Evolutionary conservation across 805 yeast genomes (phyloP), one percentile per base, ranked within the genome.

Genomic region (Metschnikowia continentalis): DNA sequence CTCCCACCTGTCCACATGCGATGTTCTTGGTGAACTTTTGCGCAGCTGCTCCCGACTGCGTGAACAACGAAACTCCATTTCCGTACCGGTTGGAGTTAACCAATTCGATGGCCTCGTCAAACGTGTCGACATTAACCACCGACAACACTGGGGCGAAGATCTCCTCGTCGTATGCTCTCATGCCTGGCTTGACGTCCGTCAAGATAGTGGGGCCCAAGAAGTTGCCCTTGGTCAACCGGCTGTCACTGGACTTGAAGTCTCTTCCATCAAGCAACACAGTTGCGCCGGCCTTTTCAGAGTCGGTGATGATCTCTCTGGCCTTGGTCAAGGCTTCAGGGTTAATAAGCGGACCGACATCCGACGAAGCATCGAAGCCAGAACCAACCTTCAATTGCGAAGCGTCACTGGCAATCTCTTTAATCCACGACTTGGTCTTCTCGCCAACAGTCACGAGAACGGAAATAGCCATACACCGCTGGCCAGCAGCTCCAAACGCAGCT

Each of bases 401-500:
- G 42, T 77, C 79, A 48, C 67, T 74, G 33, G 80, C 78, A 46
- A 86, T 75, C 46, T 84, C 90, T 39, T 70, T 59, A 48, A 85
- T 69, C 88, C 89, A 84, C 54, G 77, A 78, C 62, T 76, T 76
- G 54, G 87, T 75, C 54, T 77, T 74, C 22, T 49, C 52, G 38
- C 90, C 90, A 22, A 86, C 90, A 17, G 88, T 79, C 46, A 86
- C 87, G 55, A 86, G 73, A 35, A 83, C 87, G 20, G 87, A 83
- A 48, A 86, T 81, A 10, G 89, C 88, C 87, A 86, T 82, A 70
- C 92, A 86, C 64, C 90, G 81, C 75, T 86, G 92, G 54, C 91
- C 92, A 17, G 91, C 90, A 47, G 91, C 90, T 32, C 91, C 90
- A 67, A 86, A 86, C 22, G 90, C 88, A 48, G 91, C 90, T 46